phyloP scores from a whole-genome alignment of 306 rosid species.

The Abrus pulchellus region DNA sequence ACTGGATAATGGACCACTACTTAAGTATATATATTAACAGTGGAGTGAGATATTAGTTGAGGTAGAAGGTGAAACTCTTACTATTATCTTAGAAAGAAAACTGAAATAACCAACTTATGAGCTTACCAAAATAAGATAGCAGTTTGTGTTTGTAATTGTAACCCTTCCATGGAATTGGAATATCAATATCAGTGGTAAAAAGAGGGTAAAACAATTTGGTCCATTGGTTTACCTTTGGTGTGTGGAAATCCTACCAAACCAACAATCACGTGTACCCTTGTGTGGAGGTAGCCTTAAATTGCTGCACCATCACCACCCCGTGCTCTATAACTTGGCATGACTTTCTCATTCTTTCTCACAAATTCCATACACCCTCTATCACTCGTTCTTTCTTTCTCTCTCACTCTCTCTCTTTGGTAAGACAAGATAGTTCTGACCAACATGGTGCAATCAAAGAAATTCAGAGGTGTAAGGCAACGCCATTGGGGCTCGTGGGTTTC shows the following conservation, averaged over 20 bases:
- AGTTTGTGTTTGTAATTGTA: background rate
- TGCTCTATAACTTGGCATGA: conserved; percentile 45
- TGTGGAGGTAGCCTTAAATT: conserved; percentile 48
- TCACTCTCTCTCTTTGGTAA: background rate
- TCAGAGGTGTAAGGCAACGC: conserved; percentile 90
- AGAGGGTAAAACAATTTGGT: conserved; percentile 9
- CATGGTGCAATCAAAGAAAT: conserved; percentile 76
- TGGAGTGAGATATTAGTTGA: conserved; percentile 7
- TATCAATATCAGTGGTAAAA: conserved; percentile 25
- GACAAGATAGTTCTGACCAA: conserved; percentile 1
- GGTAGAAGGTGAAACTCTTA: background rate
- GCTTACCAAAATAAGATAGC: conserved; percentile 6
- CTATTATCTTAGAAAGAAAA: background rate
- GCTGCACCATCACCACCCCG: conserved; percentile 15
- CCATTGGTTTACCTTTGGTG: conserved; percentile 27
- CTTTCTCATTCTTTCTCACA: conserved; percentile 41
- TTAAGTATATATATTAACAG: background rate
- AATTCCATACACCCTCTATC: conserved; percentile 20
- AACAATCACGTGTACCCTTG: conserved; percentile 47
- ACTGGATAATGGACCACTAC: background rate
- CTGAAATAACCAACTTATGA: conserved; percentile 25
- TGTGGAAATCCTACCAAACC: conserved; percentile 51
- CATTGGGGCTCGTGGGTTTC: conserved; percentile 97
- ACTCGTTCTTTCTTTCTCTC: background rate
- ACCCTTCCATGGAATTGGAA: background rate